Base-by-base conservation (phyloP, 73 alveolate genomes). In the Tetrahymena thermophila region DNA sequence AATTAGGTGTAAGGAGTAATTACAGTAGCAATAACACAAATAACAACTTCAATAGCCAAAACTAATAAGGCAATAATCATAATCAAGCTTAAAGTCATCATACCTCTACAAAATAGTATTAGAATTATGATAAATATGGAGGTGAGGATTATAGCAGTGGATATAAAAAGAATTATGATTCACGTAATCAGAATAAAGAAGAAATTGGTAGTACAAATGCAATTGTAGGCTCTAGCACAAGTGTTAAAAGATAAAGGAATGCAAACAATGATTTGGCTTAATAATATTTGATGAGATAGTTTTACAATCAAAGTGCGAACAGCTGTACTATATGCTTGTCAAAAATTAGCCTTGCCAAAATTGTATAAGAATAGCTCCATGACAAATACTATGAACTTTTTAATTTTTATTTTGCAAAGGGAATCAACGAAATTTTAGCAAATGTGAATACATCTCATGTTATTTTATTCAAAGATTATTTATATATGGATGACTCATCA, bases 321-420 rank as follows among this genome's bases (percentile, higher is more conserved):
- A 71, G 31, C 31, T 71, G 89, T 17, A 28, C 35, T 9, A 71
- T 71, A 2, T 71, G 89, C 31, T 34, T 71, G 21, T 28, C 89
- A 19, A 71, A 71, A 71, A 71, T 71, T 11, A 71, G 89, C 17
- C 31, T 71, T 0, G 37, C 35, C 89, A 71, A 15, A 71, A 71
- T 71, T 1, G 89, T 71, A 9, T 71, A 71, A 31, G 35, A 71
- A 31, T 71, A 71, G 13, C 37, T 71, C 40, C 89, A 71, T 71
- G 89, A 43, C 19, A 94, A 94, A 94, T 94, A 94, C 28, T 94
- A 71, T 85, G 96, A 94, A n/a, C 44, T 43, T 38, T 94, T 94
- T 34, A 94, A 94, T 89, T 94, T 94, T 43, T 94, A 94, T 85
- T 94, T 94, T 94, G 94, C 96, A 37, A 94, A 94, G 34, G 95